Percentiles rank a stretch among this genome's conserved stretches.
phyloP scores from a whole-genome alignment of 768 basidiomycete genomes.

The Holtermannia corniformis region DNA sequence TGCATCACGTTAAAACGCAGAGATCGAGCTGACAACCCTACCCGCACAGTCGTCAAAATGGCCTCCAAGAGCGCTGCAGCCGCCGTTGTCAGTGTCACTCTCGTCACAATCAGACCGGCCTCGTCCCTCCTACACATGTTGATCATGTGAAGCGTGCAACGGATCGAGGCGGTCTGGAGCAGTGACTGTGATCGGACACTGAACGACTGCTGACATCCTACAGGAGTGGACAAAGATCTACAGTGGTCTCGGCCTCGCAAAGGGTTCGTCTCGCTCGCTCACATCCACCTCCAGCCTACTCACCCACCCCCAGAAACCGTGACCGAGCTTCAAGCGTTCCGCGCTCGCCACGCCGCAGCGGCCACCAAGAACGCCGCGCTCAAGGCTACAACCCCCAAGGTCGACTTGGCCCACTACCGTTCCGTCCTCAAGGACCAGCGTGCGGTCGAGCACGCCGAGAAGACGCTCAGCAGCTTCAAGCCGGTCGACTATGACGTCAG shows the following conservation, averaged over 20 bases:
- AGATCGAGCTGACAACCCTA: too few relatives aligned
- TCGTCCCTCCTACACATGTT: background rate
- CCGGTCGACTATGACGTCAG: constrained; percentile 86
- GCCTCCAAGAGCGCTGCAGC: constrained; percentile 35
- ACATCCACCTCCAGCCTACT: background rate
- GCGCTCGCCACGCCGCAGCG: constrained; percentile 87
- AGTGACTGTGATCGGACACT: too few relatives aligned
- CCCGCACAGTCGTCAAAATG: too few relatives aligned
- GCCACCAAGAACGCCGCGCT: constrained; percentile 35
- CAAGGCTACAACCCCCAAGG: constrained; percentile 52
- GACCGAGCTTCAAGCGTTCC: constrained; percentile 82
- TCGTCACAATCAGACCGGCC: too few relatives aligned
- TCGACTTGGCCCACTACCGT: constrained; percentile 89
- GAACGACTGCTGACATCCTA: background rate
- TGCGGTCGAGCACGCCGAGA: constrained; percentile 86
- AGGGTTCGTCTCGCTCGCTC: constrained; percentile 20
- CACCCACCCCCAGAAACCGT: constrained; percentile 62
- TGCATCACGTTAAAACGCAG: too few relatives aligned
- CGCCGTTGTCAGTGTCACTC: constrained; percentile 31
- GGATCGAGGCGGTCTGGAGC: too few relatives aligned
- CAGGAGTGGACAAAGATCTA: constrained; percentile 44
- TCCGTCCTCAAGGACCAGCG: constrained; percentile 82
- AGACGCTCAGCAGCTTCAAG: constrained; percentile 77
- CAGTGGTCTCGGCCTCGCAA: constrained; percentile 41
- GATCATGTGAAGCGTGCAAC: too few relatives aligned